Evolutionary conservation across 495 filamentous ascomycete species (phyloP).

Genomic region (Bathelium albidoporum): DNA sequence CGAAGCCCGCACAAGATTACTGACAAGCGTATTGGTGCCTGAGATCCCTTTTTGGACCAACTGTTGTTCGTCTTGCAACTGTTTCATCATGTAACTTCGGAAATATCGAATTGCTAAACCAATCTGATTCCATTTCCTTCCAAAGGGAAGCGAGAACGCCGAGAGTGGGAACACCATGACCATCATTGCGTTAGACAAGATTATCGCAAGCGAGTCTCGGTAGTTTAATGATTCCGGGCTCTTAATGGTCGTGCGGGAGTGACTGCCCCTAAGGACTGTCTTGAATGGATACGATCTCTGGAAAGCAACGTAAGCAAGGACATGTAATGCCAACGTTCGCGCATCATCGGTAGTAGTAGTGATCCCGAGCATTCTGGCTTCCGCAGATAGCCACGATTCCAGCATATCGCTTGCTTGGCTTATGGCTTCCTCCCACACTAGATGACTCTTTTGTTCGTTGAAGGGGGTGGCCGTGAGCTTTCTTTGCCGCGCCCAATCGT

Average conservation of each 20-base stretch:
- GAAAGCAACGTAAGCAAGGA: constrained; percentile 30
- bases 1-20: background rate
- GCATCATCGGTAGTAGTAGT: constrained; percentile 19
- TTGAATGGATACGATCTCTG: constrained; percentile 29
- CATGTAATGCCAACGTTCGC: constrained; percentile 29
- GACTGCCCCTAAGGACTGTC: constrained; percentile 10
- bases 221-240: constrained; percentile 17
- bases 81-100: constrained; percentile 20
- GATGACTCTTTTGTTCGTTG: constrained; percentile 34
- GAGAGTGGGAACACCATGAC: constrained; percentile 26
- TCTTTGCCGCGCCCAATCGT: constrained; percentile 35
- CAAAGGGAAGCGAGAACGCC: constrained; percentile 18
- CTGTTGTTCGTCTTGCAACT: background rate
- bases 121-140: constrained; percentile 19
- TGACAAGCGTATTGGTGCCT: background rate
- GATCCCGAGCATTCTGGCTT: constrained; percentile 8
- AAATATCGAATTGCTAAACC: constrained; percentile 26
- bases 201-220: constrained; percentile 24
- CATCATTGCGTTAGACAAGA: constrained; percentile 29
- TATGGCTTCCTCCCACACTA: constrained; percentile 36
- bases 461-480: constrained; percentile 33
- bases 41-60: background rate
- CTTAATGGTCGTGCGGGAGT: constrained; percentile 7
- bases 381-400: constrained; percentile 23
- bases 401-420: constrained; percentile 33